Evolutionary conservation across 768 basidiomycete genomes (phyloP).

Genomic region (Galerina sulciceps): DNA sequence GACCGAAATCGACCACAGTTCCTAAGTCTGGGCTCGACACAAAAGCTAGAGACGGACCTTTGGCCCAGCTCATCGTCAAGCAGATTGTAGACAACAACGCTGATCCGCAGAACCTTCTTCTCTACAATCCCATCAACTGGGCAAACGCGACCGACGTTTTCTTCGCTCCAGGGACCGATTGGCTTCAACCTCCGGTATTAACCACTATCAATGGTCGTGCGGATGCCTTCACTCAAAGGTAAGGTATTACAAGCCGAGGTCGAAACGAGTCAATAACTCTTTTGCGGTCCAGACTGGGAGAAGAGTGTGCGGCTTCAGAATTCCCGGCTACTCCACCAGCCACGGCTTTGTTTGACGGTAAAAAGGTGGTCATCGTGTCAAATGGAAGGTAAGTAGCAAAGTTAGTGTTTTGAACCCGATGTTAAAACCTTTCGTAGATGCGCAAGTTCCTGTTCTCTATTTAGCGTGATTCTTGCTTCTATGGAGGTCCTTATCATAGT

Average conservation of each 20-base stretch:
- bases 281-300: slow-evolving; percentile 40
- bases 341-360: slow-evolving; percentile 51
- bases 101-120: slow-evolving; percentile 45
- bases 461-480: slow-evolving; percentile 41
- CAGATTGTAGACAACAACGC: slow-evolving; percentile 40
- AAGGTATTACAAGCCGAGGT: neutral
- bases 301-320: slow-evolving; percentile 39
- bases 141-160: slow-evolving; percentile 44
- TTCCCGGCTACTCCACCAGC: slow-evolving; percentile 40
- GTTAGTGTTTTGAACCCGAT: neutral
- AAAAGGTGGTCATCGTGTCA: slow-evolving; percentile 56
- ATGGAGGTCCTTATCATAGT: neutral
- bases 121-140: slow-evolving; percentile 58
- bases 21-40: slow-evolving; percentile 63
- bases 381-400: slow-evolving; percentile 47
- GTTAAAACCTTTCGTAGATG: slow-evolving; percentile 36
- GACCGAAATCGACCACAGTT: slow-evolving; percentile 55
- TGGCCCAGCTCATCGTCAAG: slow-evolving; percentile 55
- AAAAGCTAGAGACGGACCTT: slow-evolving; percentile 48
- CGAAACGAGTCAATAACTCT: neutral
- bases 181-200: slow-evolving; percentile 50
- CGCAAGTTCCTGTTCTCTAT: slow-evolving; percentile 53
- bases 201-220: slow-evolving; percentile 50
- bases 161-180: slow-evolving; percentile 46
- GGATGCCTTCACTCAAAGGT: slow-evolving; percentile 59